These are phyloP conservation scores for Metschnikowia henanensis DNA, from an alignment of 805 yeast genomes.

Conservation along the genomic window DNA sequence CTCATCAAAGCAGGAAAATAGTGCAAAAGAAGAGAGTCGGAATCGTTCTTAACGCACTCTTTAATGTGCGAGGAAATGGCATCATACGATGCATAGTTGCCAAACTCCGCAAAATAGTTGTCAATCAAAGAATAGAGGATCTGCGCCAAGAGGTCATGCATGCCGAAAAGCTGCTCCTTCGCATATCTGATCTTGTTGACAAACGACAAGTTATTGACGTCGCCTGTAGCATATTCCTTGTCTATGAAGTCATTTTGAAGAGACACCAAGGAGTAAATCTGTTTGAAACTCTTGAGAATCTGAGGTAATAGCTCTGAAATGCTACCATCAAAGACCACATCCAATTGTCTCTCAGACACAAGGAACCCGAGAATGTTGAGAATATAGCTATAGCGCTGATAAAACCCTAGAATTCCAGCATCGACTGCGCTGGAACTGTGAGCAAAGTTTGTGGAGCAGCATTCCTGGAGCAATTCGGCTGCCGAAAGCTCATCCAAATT, in stretches of 20 bases:
- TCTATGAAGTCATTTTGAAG: conserved; percentile 51
- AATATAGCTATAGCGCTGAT: conserved; percentile 69
- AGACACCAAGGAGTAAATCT: conserved; percentile 55
- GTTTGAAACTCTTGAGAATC: conserved; percentile 54
- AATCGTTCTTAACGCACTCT: conserved; percentile 44
- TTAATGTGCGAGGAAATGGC: conserved; percentile 45
- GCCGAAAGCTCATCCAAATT: conserved; percentile 70
- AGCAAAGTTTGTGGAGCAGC: conserved; percentile 38
- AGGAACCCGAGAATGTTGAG: conserved; percentile 55
- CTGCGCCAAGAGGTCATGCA: conserved; percentile 74
- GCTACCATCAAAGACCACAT: conserved; percentile 21
- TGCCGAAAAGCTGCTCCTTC: conserved; percentile 59
- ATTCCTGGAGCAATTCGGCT: conserved; percentile 63
- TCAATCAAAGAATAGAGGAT: conserved; percentile 54
- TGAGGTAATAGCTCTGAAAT: conserved; percentile 33
- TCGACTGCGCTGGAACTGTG: conserved; percentile 54
- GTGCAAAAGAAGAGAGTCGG: conserved; percentile 66
- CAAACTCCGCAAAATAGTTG: conserved; percentile 32
- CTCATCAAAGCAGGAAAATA: conserved; percentile 59
- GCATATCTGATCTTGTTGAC: conserved; percentile 49
- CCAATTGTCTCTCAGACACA: conserved; percentile 22
- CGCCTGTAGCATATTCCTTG: conserved; percentile 50
- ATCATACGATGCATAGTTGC: conserved; percentile 32
- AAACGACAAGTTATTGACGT: conserved; percentile 44
- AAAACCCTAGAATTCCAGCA: conserved; percentile 67